Base-by-base conservation (phyloP, 2,329 filamentous ascomycete species). In the Seiridium unicorne region DNA sequence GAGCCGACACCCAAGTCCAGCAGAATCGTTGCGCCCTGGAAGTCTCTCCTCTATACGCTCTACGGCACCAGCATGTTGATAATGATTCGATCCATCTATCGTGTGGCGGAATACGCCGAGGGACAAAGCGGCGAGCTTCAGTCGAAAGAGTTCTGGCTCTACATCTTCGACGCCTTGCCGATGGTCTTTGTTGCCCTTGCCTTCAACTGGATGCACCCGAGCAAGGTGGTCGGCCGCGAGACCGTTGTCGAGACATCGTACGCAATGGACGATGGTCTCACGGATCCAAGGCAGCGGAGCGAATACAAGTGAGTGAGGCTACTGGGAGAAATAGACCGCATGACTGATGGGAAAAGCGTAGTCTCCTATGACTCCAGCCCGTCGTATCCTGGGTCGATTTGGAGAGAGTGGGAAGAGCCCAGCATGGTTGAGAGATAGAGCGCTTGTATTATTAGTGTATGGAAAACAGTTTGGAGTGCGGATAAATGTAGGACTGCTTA, bases 31-130 rank as follows among this genome's bases (percentile, higher is more conserved):
- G 59, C 53, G 2, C 66, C 68, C 1, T 70, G 69, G 66, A 36
- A 10, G 42, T 40, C 38, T 5, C 58, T 63, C 13, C 9, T 65
- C 26, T 35, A 57, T 31, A 60, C 60, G 4, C 51, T 68, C 3
- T 67, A 66, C 53, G 55, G 51, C 6, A 55, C 60, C 10, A 65
- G 62, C 63, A 51, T 65, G 2, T 67, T 84, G 18, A 84, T 85
- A 65, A 68, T 84, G 61, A 57, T 83, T 5, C 74, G 83, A 42
- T 78, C 71, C 5, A 60, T 83, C 2, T 82, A 82, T 57, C 74
- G 82, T 38, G 72, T 83, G 8, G 67, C 77, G 5, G 82, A 84
- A 70, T 85, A 80, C 60, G 62, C 71, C 0, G 68, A 76, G 64
- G 81, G 81, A 1, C 71, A 75, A 34, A 64, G 72, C 31, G 81